Base-by-base conservation (phyloP, 2,329 filamentous ascomycete species). In the Lachnellula hyalina region DNA sequence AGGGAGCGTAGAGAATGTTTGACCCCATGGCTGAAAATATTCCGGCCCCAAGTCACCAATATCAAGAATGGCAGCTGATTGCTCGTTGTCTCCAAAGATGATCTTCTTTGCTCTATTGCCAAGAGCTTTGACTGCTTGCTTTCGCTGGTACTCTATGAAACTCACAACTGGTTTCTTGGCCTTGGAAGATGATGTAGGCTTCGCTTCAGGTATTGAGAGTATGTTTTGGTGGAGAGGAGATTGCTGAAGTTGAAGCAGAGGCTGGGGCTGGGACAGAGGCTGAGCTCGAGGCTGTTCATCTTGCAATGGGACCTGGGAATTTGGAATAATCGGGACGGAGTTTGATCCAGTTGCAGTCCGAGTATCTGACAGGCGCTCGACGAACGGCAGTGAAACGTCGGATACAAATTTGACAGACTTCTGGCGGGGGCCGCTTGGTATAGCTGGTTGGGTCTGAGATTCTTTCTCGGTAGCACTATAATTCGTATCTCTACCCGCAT, bases 11-110 rank as follows among this genome's bases (percentile, higher is more conserved):
- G 38, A 5, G 44, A 67, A 61, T 21, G 44, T 14, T 17, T 51
- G 17, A 28, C 53, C 54, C 58, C 61, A 63, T 17, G 52, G 34
- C 15, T 55, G 38, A 23, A 60, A 19, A 9, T 48, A 12, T 11
- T 15, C n/a, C 11, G 40, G 11, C 17, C 45, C 51, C 12, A 63
- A 35, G 14, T 59, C 52, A 11, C 56, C 62, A 52, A 65, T 62
- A 34, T 65, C 58, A 28, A 66, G 38, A 4, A 53, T 15, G 23
- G 61, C 8, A 14, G 53, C 38, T 36, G 49, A 47, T 14, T 35
- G 44, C 9, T 50, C 55, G 21, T 60, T 53, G 11, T 8, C 34
- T 8, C 64, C 65, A 60, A 68, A 63, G 15, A 42, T 42, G 12
- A 66, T 21, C 53, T 15, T 61, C 45, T 68, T 68, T 7, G 48